These are phyloP conservation scores for Ophiostoma himal-ulmi DNA, from an alignment of 2,329 filamentous ascomycete species.

Conservation along the genomic window DNA sequence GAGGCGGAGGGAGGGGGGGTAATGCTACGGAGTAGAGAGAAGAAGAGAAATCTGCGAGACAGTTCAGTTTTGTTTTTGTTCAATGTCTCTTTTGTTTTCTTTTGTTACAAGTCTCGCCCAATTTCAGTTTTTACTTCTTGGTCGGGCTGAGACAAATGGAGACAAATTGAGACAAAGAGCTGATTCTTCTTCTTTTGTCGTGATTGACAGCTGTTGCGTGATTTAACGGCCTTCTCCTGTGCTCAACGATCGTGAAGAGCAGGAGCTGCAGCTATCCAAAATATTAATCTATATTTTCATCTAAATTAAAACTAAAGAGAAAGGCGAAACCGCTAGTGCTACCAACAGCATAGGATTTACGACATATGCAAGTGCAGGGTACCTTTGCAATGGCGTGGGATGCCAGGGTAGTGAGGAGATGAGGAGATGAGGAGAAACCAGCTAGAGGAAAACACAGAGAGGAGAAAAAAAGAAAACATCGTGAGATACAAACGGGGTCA, in stretches of 20 bases:
- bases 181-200: not conserved
- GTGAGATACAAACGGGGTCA: not conserved
- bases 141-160: not conserved
- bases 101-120: not conserved
- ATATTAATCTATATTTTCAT: too few relatives aligned
- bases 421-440: not conserved
- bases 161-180: not conserved
- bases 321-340: slow-evolving; percentile 1
- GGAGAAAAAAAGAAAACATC: not conserved
- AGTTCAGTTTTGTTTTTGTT: not conserved
- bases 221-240: not conserved
- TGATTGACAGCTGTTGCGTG: not conserved
- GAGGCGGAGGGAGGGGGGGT: not conserved
- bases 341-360: not conserved
- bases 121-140: not conserved
- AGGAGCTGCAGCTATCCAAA: not conserved
- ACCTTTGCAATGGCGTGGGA: not conserved
- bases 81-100: not conserved
- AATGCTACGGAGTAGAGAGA: not conserved
- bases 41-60: not conserved
- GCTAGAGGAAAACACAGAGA: too few relatives aligned
- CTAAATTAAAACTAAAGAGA: not conserved
- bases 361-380: slow-evolving; percentile 8
- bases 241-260: not conserved
- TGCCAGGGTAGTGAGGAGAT: not conserved